Evolutionary conservation across 345 rosid genomes (phyloP).

Genomic region (Pelargonium nanum): DNA sequence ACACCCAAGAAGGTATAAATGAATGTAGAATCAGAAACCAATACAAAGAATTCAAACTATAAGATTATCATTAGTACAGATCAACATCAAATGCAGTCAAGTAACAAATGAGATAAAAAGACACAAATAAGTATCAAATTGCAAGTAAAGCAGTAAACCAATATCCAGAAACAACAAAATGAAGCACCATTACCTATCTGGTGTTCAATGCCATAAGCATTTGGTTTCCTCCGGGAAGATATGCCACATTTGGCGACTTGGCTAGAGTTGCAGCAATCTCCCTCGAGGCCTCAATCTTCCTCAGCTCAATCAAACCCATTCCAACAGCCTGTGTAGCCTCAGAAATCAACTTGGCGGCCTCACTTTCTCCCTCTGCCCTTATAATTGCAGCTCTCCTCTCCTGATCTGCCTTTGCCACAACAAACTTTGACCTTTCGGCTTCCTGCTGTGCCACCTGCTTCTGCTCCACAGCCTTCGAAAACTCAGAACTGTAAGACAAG

Average conservation of each 20-base stretch:
- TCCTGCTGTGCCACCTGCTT: constrained; percentile 99
- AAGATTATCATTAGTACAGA: neutral
- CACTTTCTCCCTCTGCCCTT: constrained; percentile 98
- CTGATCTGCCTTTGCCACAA: constrained; percentile 96
- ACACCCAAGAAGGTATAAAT: neutral
- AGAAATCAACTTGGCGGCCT: constrained; percentile 81
- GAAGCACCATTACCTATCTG: constrained; percentile 20
- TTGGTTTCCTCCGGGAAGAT: constrained; percentile 84
- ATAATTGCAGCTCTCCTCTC: constrained; percentile 96
- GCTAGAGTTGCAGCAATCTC: constrained; percentile 85
- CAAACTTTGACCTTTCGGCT: constrained; percentile 89
- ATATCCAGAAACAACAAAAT: too few relatives aligned
- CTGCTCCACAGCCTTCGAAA: constrained; percentile 92
- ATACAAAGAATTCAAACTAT: neutral
- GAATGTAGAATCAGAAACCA: neutral
- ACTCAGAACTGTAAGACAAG: constrained; percentile 80
- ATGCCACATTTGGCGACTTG: constrained; percentile 74
- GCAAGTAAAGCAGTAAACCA: neutral
- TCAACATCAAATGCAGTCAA: too few relatives aligned
- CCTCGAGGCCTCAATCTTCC: constrained; percentile 95
- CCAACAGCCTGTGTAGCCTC: constrained; percentile 84
- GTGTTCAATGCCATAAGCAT: constrained; percentile 64
- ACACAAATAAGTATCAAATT: too few relatives aligned
- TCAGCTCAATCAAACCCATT: constrained; percentile 82
- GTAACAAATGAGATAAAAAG: too few relatives aligned